Evolutionary conservation across 768 basidiomycete genomes (phyloP), one percentile per base, ranked within the genome.

Genomic region (Pleurotus citrinopileatus): DNA sequence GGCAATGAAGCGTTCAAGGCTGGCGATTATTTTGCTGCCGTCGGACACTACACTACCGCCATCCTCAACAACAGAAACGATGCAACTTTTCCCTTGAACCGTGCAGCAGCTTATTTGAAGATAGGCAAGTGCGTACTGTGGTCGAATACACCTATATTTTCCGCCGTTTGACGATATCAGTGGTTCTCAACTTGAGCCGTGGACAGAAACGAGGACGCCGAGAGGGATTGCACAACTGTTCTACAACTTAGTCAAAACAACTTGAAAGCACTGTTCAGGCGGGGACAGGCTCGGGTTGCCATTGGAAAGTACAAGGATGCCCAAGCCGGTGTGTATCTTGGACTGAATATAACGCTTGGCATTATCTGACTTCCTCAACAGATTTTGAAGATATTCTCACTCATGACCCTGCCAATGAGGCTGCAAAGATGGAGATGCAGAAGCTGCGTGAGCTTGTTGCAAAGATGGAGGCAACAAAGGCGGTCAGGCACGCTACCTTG

Each of bases 21-120:
- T 1, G 89, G 82, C 2, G 82, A 94, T 65, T 95, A 81, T 67
- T 81, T 84, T 1, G 73, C 76, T 25, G 91, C 94, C 0, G 79
- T 98, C 47, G 93, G 92, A 0, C 86, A 92, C 65, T 98, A 97
- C 70, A 88, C 90, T 27, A 72, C 82, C 1, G 94, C 95, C 3
- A 83, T 89, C 42, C 67, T 91, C 17, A 80, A 85, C 1, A 87
- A 95, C 67, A 66, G 72, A 9, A 73, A 65, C 0, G 91, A 96
- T 61, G 74, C 81, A n/a, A 88, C 91, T 0, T 89, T 86, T 58
- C 84, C 87, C 28, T 76, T 95, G 28, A 98, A 98, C 65, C 83
- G 95, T 40, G 91, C 93, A 2, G 89, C 91, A 29, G 91, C 93
- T 23, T 95, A 95, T 73, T 79, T 98, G 57, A 95, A 94, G 78